These are phyloP conservation scores for Madurella mycetomatis DNA, from an alignment of 2,329 filamentous ascomycete genomes.

Conservation along the genomic window DNA sequence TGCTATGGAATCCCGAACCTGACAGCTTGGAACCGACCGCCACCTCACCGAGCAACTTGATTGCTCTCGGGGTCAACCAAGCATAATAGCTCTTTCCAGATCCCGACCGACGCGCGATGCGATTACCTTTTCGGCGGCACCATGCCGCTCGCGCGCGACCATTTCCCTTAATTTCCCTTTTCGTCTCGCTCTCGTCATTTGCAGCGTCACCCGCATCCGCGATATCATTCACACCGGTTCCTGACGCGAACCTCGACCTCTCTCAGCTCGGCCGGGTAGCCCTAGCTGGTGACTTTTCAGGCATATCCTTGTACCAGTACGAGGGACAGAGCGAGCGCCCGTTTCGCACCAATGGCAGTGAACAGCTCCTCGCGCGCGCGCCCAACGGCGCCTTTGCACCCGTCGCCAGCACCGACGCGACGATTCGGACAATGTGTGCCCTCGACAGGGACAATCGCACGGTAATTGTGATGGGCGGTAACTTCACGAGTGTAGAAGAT, in stretches of 20 bases:
- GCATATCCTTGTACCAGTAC: conserved; percentile 85
- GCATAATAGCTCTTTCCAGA: conserved; percentile 3
- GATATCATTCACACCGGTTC: conserved; percentile 56
- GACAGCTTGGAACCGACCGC: conserved; percentile 17
- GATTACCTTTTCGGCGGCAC: conserved; percentile 42
- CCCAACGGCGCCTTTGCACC: conserved; percentile 80
- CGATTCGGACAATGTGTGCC: conserved; percentile 83
- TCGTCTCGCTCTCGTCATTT: conserved; percentile 39
- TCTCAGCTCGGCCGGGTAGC: conserved; percentile 75
- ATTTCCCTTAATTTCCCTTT: conserved; percentile 26
- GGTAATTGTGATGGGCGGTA: conserved; percentile 79
- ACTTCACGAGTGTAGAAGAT: conserved; percentile 75
- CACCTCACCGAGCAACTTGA: conserved; percentile 19
- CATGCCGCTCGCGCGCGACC: conserved; percentile 37
- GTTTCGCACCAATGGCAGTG: conserved; percentile 69
- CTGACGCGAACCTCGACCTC: conserved; percentile 72
- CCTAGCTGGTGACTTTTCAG: conserved; percentile 83
- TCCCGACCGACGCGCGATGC: conserved; percentile 39
- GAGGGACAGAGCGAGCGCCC: conserved; percentile 69
- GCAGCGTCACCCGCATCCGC: conserved; percentile 38
- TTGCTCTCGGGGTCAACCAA: conserved; percentile 16
- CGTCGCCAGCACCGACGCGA: conserved; percentile 72
- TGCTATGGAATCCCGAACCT: conserved; percentile 22
- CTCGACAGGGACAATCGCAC: conserved; percentile 64
- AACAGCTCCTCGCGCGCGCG: conserved; percentile 73